Conservation (phyloP, 768 basidiomycete species). For the Lentinus tigrinus region DNA sequence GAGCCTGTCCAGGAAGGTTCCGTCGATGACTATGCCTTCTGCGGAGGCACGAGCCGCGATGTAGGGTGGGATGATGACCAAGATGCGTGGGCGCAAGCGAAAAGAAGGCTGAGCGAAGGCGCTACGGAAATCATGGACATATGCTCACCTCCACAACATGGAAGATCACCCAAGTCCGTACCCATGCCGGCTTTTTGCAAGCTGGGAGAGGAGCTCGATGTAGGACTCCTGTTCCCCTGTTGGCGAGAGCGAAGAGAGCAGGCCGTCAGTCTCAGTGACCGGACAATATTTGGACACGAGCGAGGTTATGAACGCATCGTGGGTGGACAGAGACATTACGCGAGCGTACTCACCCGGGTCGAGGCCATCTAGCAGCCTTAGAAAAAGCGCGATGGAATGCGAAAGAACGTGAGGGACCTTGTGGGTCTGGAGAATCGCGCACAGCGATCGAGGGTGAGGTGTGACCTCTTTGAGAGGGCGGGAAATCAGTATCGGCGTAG, state of each 20-base stretch:
- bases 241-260: not conserved
- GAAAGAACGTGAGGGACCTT: constrained; percentile 30
- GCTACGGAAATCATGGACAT: no score
- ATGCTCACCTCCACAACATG: constrained; percentile 24
- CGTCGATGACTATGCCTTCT: no score
- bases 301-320: not conserved
- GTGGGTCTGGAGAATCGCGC: constrained; percentile 24
- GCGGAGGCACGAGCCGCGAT: no score
- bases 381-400: constrained; percentile 41
- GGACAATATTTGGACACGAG: not conserved
- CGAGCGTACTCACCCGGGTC: constrained; percentile 24
- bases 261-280: not conserved
- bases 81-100: no score
- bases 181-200: constrained; percentile 29
- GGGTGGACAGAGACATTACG: not conserved
- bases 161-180: constrained; percentile 25
- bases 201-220: constrained; percentile 31
- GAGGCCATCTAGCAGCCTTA: constrained; percentile 40
- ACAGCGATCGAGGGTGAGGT: not conserved
- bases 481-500: not conserved
- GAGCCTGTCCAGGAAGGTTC: no score
- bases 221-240: constrained; percentile 8
- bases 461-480: not conserved
- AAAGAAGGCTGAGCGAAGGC: no score
- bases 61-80: no score